Evolutionary conservation across 768 basidiomycete genomes (phyloP), one percentile per base, ranked within the genome.

Genomic region (Austroboletus eburneus): DNA sequence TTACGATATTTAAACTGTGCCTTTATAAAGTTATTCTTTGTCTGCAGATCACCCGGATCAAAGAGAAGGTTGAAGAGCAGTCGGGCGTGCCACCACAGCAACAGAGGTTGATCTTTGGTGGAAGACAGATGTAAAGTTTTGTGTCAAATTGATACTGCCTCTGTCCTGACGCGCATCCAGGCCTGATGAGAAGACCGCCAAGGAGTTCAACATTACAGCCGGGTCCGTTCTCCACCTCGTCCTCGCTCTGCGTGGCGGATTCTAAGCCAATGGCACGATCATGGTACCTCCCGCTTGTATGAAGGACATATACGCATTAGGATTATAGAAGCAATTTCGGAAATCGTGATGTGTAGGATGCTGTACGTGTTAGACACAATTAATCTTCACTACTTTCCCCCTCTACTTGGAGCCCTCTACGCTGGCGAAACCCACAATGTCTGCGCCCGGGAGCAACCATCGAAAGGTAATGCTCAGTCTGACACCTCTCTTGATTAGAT

Each of bases 31-130:
- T 16, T 48, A 34, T 40, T 30, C 21, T 33, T 23, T 39, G 4
- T 18, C 29, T 42, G 16, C 63, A 98, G 95, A 90, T 96, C 60
- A 75, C 81, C 38, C 81, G 89, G 56, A 92, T 98, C 70, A 98
- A 98, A 74, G 93, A 95, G 77, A 89, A 90, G 67, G 91, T 97
- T 9, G 95, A 98, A 67, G 94, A 97, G 73, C 94, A 97, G 71
- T 93, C 92, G 6, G 95, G 95, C 54, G 95, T 98, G 34, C 95
- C 95, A 20, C 95, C 95, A 50, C 89, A 76, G 35, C 95, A 98
- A 68, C 95, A 98, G 67, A 82, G 95, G 48, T 69, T 98, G 60
- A 98, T 98, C 65, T 96, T 85, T 66, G 69, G 80, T 60, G 95
- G 95, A 27, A 82, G 93, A 61, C 94, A 96, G 64, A 85, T 97